Evolutionary conservation across 2,329 filamentous ascomycete genomes (phyloP), one percentile per base, ranked within the genome.

Genomic region (Aurifilum marmelostoma): DNA sequence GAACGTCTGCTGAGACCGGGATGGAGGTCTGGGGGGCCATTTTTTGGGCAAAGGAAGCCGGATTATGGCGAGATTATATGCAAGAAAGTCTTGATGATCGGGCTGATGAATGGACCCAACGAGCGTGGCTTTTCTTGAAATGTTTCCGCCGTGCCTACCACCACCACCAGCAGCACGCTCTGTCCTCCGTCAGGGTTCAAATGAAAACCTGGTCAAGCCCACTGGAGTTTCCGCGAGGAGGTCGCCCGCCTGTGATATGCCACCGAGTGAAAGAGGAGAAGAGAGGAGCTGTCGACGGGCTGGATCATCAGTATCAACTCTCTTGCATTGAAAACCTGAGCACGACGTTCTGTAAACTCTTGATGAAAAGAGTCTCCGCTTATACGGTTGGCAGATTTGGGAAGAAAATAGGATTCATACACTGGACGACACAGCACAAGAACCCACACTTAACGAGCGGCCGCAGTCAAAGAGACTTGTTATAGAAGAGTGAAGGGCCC

Each of bases 1-100:
- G 69, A 54, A 71, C 70, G 27, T 63, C 67, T 21, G 70, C 66
- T 21, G 70, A 63, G n/a, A 71, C 66, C 47, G 69, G 68, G 27
- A 66, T 71, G 47, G 68, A 59, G 58, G 59, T 37, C 39, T 70
- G 68, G 2, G 69, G 70, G 21, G 69, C 69, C 68, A 71, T 71
- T 34, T 29, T 54, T 58, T 0, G 29, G 34, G 27, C 3, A 18
- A 54, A 27, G 24, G 50, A 16, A n/a, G n/a, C n/a, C n/a, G 24
- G 50, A 12, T 2, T 0, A 1, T 27, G 50, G n/a, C 16, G 16
- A 12, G 14, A 27, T 27, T 14, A 14, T 54, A 1, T 54, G n/a
- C 41, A 43, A 43, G 50, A 54, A 54, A 11, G 14, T 24, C 50
- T 9, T 27, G 9, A 27, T 14, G n/a, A 12, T 27, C 50, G n/a